These are phyloP conservation scores for Berkeleyomyces basicola DNA, from an alignment of 2,329 filamentous ascomycete species.

Conservation along the genomic window DNA sequence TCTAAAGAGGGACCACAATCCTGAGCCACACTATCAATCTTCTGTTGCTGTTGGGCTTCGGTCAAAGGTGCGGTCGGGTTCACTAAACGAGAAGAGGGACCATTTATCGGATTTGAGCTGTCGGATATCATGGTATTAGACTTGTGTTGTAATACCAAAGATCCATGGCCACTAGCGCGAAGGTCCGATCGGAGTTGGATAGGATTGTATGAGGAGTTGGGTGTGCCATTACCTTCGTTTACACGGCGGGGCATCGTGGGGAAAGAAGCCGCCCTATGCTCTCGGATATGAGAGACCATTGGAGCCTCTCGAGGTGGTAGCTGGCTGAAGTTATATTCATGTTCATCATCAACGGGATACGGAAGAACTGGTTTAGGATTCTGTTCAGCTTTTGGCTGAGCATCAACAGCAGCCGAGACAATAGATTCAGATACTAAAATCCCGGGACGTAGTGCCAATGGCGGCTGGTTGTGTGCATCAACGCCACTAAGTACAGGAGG, in stretches of 20 bases:
- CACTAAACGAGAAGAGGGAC: background rate
- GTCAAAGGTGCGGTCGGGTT: background rate
- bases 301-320: background rate
- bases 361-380: slow-evolving; percentile 1
- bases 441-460: slow-evolving; percentile 3
- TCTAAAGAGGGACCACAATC: background rate
- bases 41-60: background rate
- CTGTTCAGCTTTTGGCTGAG: background rate
- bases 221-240: background rate
- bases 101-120: background rate
- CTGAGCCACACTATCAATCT: background rate
- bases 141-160: background rate
- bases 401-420: background rate
- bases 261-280: background rate
- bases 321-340: background rate
- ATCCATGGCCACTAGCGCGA: background rate
- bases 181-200: background rate
- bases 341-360: slow-evolving; percentile 8
- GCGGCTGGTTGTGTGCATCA: background rate
- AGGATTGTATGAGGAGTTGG: background rate
- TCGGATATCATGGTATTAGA: background rate
- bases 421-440: background rate
- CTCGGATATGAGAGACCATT: background rate
- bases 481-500: background rate
- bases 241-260: background rate